These are phyloP conservation scores for Talaromyces sp. DNA, from an alignment of 2,329 filamentous ascomycete species.

Conservation along the genomic window DNA sequence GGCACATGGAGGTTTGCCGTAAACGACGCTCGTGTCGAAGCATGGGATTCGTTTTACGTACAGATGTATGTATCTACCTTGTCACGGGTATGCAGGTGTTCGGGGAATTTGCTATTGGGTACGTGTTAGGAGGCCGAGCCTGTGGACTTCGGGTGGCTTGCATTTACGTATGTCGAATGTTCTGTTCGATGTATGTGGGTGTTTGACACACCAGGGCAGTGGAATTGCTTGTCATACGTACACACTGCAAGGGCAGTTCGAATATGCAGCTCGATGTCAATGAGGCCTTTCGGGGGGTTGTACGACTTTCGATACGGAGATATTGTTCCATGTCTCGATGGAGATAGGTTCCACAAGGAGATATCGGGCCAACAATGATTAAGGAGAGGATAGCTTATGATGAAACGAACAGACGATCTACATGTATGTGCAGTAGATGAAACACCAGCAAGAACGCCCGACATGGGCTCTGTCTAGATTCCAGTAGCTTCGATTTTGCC, in stretches of 20 bases:
- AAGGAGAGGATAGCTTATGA: background rate
- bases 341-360: no score
- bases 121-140: background rate
- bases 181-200: background rate
- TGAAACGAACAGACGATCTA: background rate
- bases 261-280: background rate
- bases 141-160: background rate
- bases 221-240: background rate
- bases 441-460: background rate
- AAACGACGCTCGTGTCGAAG: background rate
- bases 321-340: background rate
- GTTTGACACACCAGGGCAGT: background rate
- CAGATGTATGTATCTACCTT: background rate
- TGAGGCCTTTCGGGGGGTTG: background rate
- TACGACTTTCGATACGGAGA: background rate
- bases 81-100: background rate
- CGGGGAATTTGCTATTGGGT: background rate
- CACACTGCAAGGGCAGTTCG: background rate
- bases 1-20: background rate
- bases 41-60: background rate
- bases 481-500: background rate
- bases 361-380: background rate
- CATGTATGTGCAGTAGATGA: background rate
- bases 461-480: background rate
- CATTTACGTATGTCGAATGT: background rate